A percentile compares a stretch with the other conserved stretches of the same genome.
phyloP scores from a whole-genome alignment of 805 yeast species.

The Teunomyces aglyptinius region DNA sequence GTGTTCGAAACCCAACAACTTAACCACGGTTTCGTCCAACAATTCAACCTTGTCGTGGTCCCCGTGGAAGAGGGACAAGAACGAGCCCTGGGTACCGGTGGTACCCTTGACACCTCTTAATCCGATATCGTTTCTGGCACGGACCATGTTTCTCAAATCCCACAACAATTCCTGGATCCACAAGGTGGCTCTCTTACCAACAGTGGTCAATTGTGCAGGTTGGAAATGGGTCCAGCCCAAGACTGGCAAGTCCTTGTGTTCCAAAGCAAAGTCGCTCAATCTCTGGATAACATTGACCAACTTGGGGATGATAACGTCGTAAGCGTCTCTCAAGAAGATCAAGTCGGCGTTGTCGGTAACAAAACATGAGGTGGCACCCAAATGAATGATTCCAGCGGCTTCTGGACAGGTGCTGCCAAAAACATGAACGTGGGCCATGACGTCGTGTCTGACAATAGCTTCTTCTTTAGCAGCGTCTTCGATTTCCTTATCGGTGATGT shows the following conservation, averaged over 20 bases:
- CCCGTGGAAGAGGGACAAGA: conserved; percentile 92
- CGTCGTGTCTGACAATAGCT: conserved; percentile 98
- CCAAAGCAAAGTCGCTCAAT: conserved; percentile 80
- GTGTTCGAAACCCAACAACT: conserved; percentile 87
- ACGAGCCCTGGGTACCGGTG: conserved; percentile 98
- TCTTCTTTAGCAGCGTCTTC: conserved; percentile 87
- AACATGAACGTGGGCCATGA: conserved; percentile 98
- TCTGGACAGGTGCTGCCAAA: conserved; percentile 91
- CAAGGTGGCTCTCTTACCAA: conserved; percentile 95
- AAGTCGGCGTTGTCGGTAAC: conserved; percentile 98
- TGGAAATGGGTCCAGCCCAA: conserved; percentile 99
- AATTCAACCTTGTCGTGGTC: conserved; percentile 95
- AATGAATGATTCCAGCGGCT: conserved; percentile 96
- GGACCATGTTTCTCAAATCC: conserved; percentile 93
- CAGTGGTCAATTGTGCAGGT: conserved; percentile 98
- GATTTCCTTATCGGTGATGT: conserved; percentile 90
- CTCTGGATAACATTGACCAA: conserved; percentile 94
- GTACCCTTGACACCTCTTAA: conserved; percentile 98
- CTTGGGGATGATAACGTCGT: conserved; percentile 89
- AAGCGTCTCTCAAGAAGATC: conserved; percentile 93
- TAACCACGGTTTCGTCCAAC: conserved; percentile 87
- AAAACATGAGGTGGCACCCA: conserved; percentile 97
- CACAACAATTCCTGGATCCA: conserved; percentile 97
- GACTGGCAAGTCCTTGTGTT: conserved; percentile 93
- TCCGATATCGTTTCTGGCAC: conserved; percentile 96